A percentile compares a stretch with the other conserved stretches of the same genome.
Conservation (phyloP, 768 basidiomycete species). For the Podaxis mareebaensis region DNA sequence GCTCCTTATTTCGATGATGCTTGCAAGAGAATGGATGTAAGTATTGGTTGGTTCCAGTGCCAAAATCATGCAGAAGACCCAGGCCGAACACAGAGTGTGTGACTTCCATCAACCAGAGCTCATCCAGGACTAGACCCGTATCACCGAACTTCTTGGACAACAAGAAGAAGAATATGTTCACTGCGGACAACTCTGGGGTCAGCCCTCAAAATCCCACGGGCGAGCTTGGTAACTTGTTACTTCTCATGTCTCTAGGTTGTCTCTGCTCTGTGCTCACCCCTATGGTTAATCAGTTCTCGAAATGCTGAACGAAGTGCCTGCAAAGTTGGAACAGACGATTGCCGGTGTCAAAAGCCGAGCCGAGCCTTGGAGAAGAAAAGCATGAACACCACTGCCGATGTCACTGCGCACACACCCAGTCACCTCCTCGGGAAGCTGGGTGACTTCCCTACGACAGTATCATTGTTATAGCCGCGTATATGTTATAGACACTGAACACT, state of each 20-base stretch:
- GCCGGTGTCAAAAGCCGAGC: conserved; percentile 49
- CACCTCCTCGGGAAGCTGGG: conserved; percentile 27
- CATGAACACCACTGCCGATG: conserved; percentile 19
- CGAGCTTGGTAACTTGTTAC: conserved; percentile 41
- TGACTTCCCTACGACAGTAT: neutral
- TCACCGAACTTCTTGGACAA: conserved; percentile 41
- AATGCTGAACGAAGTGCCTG: conserved; percentile 44
- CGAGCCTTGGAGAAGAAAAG: conserved; percentile 41
- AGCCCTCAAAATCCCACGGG: conserved; percentile 46
- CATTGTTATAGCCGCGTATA: neutral
- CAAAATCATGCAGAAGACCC: conserved; percentile 43
- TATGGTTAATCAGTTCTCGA: conserved; percentile 46
- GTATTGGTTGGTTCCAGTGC: conserved; percentile 31
- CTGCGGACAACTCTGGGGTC: conserved; percentile 52
- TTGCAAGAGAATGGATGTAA: conserved; percentile 50
- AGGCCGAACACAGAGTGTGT: conserved; percentile 41
- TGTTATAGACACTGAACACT: neutral
- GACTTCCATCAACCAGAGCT: conserved; percentile 21
- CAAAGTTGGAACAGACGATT: conserved; percentile 52
- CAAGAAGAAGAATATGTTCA: conserved; percentile 49
- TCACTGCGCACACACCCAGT: conserved; percentile 30
- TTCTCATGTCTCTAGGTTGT: neutral
- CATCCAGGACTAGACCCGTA: conserved; percentile 37
- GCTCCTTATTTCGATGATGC: conserved; percentile 55
- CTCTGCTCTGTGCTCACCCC: conserved; percentile 3